Base-by-base conservation (phyloP, 2,329 filamentous ascomycete species). In the Scleromitrula shiraiana region DNA sequence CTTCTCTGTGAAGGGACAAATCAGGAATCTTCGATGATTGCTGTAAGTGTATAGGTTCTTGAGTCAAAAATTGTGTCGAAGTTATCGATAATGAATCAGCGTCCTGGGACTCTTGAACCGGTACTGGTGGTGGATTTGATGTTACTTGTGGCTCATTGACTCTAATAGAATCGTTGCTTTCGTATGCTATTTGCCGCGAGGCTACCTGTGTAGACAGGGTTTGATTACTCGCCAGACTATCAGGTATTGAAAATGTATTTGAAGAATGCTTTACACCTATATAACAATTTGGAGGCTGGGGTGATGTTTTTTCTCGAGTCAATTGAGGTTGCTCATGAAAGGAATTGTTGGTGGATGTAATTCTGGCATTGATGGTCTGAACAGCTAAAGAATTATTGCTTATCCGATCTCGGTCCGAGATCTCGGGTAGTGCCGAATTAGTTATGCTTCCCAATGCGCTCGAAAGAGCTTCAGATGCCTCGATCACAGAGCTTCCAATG, bases 391-490 rank as follows among this genome's bases (percentile, higher is more conserved):
- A n/a, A 14, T 42, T 27, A 30, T 22, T 19, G 33, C 27, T 39
- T 33, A 33, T 35, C 44, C 26, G 44, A 22, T 14, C 29, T 47
- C 45, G 45, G 45, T 47, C 45, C 45, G 45, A 42, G 35, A 24
- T 12, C 27, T 46, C 44, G 44, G 44, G 14, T 20, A 30, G 38
- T 22, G 39, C 23, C 26, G 30, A 36, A 23, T 36, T 29, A n/a
- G n/a, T n/a, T n/a, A n/a, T 32, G 40, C 20, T 33, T 39, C 29
- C 37, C 30, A n/a, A n/a, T n/a, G n/a, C n/a, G n/a, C n/a, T n/a
- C n/a, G n/a, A n/a, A n/a, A n/a, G n/a, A n/a, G n/a, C n/a, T n/a
- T n/a, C n/a, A n/a, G n/a, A n/a, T n/a, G n/a, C n/a, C n/a, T n/a
- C n/a, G n/a, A n/a, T n/a, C n/a, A n/a, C n/a, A n/a, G n/a, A n/a